Conservation (phyloP, 1,139 yeast species). For the Candida gigantensis region DNA sequence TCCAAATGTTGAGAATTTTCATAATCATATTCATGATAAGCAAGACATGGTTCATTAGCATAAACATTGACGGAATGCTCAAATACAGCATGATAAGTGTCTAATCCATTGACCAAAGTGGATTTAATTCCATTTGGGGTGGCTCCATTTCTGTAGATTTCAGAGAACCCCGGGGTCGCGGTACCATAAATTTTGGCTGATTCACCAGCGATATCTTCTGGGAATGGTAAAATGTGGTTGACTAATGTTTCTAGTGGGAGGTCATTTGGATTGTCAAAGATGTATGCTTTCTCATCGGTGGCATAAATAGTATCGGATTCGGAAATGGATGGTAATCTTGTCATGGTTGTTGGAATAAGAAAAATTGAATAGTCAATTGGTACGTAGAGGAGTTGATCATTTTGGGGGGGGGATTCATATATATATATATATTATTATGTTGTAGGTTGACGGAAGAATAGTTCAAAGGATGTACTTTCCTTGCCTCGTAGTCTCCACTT, state of each 20-base stretch:
- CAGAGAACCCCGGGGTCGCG: conserved; percentile 29
- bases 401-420: too few species aligned
- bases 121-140: conserved; percentile 24
- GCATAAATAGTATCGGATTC: conserved; percentile 13
- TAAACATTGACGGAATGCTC: conserved; percentile 21
- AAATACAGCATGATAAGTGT: conserved; percentile 31
- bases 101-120: conserved; percentile 23
- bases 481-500: too few species aligned
- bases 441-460: too few species aligned
- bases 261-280: conserved; percentile 20
- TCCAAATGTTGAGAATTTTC: conserved; percentile 21
- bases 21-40: conserved; percentile 33
- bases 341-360: background rate
- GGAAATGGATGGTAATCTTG: conserved; percentile 14
- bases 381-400: background rate
- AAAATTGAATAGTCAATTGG: background rate
- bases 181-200: conserved; percentile 34
- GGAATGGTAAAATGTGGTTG: conserved; percentile 27
- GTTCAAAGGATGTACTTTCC: too few species aligned
- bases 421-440: too few species aligned
- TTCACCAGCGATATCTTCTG: conserved; percentile 14
- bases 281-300: conserved; percentile 15
- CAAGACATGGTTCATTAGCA: conserved; percentile 29
- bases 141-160: conserved; percentile 34
- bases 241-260: conserved; percentile 19